Percentiles rank a stretch among this genome's conserved stretches.
Evolutionary conservation across 331 rosid genomes (phyloP).

Genomic region (Spiraea crenata): DNA sequence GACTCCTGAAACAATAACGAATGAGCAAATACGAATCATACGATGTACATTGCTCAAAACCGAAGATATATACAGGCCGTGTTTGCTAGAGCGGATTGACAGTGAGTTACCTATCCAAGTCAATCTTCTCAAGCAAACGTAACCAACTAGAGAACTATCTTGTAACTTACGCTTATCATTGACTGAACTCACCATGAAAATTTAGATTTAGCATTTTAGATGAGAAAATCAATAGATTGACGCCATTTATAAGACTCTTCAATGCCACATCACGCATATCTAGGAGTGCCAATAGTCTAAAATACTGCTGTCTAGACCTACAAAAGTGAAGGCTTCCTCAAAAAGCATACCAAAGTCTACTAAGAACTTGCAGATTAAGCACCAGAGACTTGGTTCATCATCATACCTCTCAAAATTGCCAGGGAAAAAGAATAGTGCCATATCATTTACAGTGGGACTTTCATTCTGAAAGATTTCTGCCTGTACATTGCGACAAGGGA

Average conservation of each 20-base stretch:
- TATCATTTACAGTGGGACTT: conserved; percentile 9
- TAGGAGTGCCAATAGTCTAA: conserved; percentile 10
- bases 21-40: neutral
- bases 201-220: conserved; percentile 11
- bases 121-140: too few relatives aligned
- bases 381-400: neutral
- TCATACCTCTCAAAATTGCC: conserved; percentile 15
- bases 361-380: neutral
- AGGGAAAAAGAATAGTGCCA: conserved; percentile 17
- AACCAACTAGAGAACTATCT: too few relatives aligned
- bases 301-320: conserved; percentile 22
- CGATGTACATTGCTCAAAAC: too few relatives aligned
- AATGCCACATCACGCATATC: conserved; percentile 10
- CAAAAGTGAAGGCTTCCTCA: neutral
- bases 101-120: too few relatives aligned
- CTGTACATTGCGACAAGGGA: neutral
- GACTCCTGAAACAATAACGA: conserved; percentile 5
- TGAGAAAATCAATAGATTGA: conserved; percentile 14
- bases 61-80: too few relatives aligned
- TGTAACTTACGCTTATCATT: too few relatives aligned
- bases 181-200: neutral
- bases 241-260: conserved; percentile 5
- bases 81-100: too few relatives aligned
- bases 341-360: neutral
- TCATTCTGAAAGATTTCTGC: conserved; percentile 12